phyloP scores from a whole-genome alignment of 371 early-diverging fungal genomes.

The Mucor indicus region DNA sequence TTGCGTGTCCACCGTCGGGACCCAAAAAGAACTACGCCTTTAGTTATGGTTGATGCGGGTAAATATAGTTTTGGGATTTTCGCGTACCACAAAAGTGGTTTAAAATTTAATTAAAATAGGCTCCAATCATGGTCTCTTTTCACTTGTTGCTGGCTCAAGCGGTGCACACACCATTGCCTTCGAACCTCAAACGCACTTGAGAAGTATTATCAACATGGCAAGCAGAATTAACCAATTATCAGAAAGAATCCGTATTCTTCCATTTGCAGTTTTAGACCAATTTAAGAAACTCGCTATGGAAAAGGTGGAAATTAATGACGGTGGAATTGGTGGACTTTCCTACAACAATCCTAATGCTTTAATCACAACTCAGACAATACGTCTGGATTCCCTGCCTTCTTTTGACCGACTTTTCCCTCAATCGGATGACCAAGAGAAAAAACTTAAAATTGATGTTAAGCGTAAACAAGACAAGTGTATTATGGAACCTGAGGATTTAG shows the following conservation, averaged over 20 bases:
- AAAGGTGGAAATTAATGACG: slow-evolving; percentile 37
- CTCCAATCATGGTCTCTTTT: slow-evolving; percentile 48
- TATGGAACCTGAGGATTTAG: slow-evolving; percentile 25
- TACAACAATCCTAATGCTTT: slow-evolving; percentile 19
- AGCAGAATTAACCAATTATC: slow-evolving; percentile 36
- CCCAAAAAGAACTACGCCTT: slow-evolving; percentile 23
- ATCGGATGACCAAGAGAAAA: background rate
- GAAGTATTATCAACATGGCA: slow-evolving; percentile 45
- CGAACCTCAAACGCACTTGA: slow-evolving; percentile 46
- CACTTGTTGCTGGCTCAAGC: slow-evolving; percentile 45
- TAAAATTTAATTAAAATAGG: slow-evolving; percentile 15
- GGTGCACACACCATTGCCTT: slow-evolving; percentile 47
- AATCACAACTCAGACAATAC: slow-evolving; percentile 45
- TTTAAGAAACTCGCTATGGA: slow-evolving; percentile 41
- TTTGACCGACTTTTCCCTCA: slow-evolving; percentile 31
- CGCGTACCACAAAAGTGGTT: background rate
- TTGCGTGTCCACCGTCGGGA: slow-evolving; percentile 46
- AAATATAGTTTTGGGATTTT: background rate
- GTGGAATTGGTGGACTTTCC: slow-evolving; percentile 41
- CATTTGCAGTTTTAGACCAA: slow-evolving; percentile 42
- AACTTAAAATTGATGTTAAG: background rate
- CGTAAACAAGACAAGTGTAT: slow-evolving; percentile 15
- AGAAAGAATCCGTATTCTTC: slow-evolving; percentile 36
- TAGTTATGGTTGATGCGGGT: slow-evolving; percentile 48
- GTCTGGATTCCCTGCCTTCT: slow-evolving; percentile 34